Evolutionary conservation across 2,329 filamentous ascomycete species (phyloP).

Genomic region (Torrubiellomyces zombiae): DNA sequence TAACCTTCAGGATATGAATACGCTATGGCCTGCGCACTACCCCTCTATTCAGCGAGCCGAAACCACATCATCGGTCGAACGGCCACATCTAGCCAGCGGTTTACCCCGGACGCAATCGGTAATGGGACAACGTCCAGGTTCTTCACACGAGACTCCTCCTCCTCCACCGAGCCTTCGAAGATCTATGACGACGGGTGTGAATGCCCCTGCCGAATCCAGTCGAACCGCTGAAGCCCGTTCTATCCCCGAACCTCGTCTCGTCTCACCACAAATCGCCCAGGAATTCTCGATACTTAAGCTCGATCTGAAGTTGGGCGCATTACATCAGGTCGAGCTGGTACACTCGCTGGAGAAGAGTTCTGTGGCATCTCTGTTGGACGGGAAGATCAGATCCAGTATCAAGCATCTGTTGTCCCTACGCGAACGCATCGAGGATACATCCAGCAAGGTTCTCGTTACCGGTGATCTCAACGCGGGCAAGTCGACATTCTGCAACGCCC

Average conservation of each 20-base stretch:
- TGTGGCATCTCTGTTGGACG: conserved; percentile 77
- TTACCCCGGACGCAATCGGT: conserved; percentile 51
- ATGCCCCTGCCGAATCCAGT: conserved; percentile 50
- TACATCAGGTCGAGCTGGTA: conserved; percentile 79
- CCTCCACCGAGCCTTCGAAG: conserved; percentile 43
- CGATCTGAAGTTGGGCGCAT: conserved; percentile 73
- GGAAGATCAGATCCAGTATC: conserved; percentile 86
- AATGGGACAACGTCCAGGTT: conserved; percentile 27
- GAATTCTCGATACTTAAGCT: conserved; percentile 93
- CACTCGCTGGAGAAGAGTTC: conserved; percentile 88
- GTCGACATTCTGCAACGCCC: conserved; percentile 97
- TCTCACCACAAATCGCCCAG: conserved; percentile 83
- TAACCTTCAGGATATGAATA: conserved; percentile 74
- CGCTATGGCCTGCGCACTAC: conserved; percentile 87
- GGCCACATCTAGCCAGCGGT: too few relatives aligned
- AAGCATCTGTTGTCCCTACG: conserved; percentile 74
- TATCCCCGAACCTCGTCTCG: conserved; percentile 58
- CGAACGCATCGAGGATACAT: conserved; percentile 91
- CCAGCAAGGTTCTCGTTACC: conserved; percentile 90
- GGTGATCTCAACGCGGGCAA: conserved; percentile 96
- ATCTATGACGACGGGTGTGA: conserved; percentile 53
- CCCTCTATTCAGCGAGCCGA: conserved; percentile 60
- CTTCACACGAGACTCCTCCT: too few relatives aligned
- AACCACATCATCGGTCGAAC: conserved; percentile 20
- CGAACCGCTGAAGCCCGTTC: conserved; percentile 45